These are phyloP conservation scores for Zygotorulaspora mrakii DNA, from an alignment of 1,139 yeast species.

Conservation along the genomic window DNA sequence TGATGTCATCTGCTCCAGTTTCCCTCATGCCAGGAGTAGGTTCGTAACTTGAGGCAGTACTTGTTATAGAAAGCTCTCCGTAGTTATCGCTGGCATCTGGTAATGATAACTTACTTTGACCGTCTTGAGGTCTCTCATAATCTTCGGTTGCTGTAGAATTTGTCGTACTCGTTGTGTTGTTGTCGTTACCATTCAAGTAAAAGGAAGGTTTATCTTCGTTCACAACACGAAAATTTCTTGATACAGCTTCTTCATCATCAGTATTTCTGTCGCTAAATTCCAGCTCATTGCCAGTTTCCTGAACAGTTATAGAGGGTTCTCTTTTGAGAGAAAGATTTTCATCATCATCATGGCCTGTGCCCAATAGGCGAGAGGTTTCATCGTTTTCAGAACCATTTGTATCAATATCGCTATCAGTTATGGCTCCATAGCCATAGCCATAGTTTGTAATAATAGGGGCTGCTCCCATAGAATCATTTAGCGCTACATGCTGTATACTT, in stretches of 20 bases:
- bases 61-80: neutral
- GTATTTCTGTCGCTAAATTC: neutral
- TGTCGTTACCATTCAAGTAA: conserved; percentile 22
- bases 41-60: neutral
- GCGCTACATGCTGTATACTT: conserved; percentile 21
- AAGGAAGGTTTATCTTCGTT: conserved; percentile 34
- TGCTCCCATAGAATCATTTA: conserved; percentile 14
- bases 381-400: conserved; percentile 1
- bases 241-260: conserved; percentile 10
- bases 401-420: conserved; percentile 1
- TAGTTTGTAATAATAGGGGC: conserved; percentile 13
- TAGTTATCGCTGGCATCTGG: neutral
- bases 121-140: conserved; percentile 12
- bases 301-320: neutral
- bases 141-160: conserved; percentile 17
- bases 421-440: conserved; percentile 6
- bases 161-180: conserved; percentile 13
- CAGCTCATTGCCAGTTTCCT: neutral
- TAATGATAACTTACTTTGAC: neutral
- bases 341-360: neutral
- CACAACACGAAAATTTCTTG: conserved; percentile 30
- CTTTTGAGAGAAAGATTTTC: neutral
- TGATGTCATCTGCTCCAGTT: neutral
- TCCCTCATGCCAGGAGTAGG: neutral
- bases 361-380: neutral